phyloP scores from a whole-genome alignment of 768 basidiomycete genomes.

The Neoboletus magnificus region DNA sequence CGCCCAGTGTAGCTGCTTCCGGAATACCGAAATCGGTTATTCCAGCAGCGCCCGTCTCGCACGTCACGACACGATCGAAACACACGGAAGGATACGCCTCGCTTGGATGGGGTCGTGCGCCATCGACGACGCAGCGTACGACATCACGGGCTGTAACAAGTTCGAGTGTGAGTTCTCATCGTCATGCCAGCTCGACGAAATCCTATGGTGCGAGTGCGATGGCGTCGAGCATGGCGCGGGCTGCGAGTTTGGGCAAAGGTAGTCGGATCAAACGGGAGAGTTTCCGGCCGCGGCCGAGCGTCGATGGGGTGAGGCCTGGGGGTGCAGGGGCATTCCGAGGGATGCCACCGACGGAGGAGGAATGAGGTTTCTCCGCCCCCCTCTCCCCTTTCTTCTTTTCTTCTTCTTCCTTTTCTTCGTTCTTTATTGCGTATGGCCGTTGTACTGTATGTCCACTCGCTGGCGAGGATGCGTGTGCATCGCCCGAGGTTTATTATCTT shows the following conservation, averaged over 20 bases:
- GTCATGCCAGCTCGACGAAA: slow-evolving; percentile 11
- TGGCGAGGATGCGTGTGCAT: slow-evolving; percentile 15
- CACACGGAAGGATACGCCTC: slow-evolving; percentile 26
- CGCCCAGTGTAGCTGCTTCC: slow-evolving; percentile 22
- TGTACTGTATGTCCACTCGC: slow-evolving; percentile 14
- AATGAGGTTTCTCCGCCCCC: slow-evolving; percentile 5
- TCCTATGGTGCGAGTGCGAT: slow-evolving; percentile 11
- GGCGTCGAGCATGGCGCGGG: slow-evolving; percentile 9
- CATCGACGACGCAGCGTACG: slow-evolving; percentile 32
- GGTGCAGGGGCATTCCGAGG: slow-evolving; percentile 15
- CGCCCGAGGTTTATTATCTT: slow-evolving; percentile 18
- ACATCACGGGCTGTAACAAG: slow-evolving; percentile 20
- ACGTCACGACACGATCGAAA: slow-evolving; percentile 26
- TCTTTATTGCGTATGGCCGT: background rate
- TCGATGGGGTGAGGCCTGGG: slow-evolving; percentile 40
- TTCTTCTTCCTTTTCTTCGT: slow-evolving; percentile 3
- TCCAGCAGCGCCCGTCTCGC: slow-evolving; percentile 5
- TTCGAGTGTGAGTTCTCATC: slow-evolving; percentile 7
- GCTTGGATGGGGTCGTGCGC: slow-evolving; percentile 35
- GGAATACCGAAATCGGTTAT: slow-evolving; percentile 8
- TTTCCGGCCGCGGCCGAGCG: slow-evolving; percentile 78
- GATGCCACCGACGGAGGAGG: slow-evolving; percentile 28
- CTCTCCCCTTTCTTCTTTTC: background rate
- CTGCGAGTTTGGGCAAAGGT: slow-evolving; percentile 39
- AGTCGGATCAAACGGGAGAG: slow-evolving; percentile 65